phyloP scores from a whole-genome alignment of 371 early-diverging fungal species.

The Aphelidium insulamus region DNA sequence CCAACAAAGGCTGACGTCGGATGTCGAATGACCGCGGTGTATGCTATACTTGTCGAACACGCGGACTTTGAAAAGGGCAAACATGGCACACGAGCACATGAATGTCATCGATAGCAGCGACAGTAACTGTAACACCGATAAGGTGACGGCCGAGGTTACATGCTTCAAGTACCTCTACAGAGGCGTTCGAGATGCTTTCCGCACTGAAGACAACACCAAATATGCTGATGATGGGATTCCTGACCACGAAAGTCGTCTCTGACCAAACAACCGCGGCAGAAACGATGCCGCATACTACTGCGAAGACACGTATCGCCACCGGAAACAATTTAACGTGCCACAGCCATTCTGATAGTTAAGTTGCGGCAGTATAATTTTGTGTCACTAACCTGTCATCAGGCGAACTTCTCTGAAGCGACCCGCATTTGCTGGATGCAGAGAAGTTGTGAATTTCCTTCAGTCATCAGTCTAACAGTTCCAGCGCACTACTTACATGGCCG shows the following conservation, averaged over 20 bases:
- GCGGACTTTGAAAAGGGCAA: constrained; percentile 41
- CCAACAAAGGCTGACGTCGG: constrained; percentile 71
- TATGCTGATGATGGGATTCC: constrained; percentile 27
- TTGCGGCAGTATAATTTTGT: constrained; percentile 5
- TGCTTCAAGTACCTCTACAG: constrained; percentile 19
- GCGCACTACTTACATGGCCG: constrained; percentile 17
- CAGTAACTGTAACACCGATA: constrained; percentile 3
- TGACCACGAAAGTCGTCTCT: constrained; percentile 57
- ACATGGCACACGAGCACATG: no score
- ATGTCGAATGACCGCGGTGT: constrained; percentile 62
- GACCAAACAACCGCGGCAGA: constrained; percentile 69
- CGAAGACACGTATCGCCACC: constrained; percentile 21
- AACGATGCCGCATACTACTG: constrained; percentile 29
- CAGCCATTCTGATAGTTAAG: constrained; percentile 39
- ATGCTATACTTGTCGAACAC: constrained; percentile 78
- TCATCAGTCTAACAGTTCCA: constrained; percentile 9
- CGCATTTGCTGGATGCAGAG: constrained; percentile 2
- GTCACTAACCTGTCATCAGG: constrained; percentile 3
- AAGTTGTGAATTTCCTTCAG: constrained; percentile 5
- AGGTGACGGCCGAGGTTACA: constrained; percentile 7
- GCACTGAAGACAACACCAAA: constrained; percentile 20
- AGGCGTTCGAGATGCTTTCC: constrained; percentile 23
- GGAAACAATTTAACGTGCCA: constrained; percentile 59
- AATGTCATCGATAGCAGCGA: constrained; percentile 61
- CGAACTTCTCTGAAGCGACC: not conserved